phyloP scores from a whole-genome alignment of 2,329 filamentous ascomycete species.

The Teratosphaeria zuluensis region DNA sequence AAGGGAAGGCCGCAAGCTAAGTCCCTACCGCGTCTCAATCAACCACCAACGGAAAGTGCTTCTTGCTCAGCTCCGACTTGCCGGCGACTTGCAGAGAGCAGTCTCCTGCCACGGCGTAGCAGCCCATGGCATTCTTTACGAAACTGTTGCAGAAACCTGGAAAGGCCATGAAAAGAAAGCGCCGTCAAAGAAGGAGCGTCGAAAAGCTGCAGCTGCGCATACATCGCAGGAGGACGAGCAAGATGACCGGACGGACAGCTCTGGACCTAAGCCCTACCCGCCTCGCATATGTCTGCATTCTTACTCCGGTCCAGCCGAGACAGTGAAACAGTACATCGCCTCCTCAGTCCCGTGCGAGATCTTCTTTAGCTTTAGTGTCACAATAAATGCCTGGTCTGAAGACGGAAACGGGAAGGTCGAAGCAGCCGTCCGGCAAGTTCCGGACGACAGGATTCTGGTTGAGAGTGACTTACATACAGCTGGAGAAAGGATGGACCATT shows the following conservation, averaged over 20 bases:
- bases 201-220: conserved; percentile 12
- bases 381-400: conserved; percentile 56
- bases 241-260: background rate
- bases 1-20: conserved; percentile 58
- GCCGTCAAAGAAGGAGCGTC: conserved; percentile 48
- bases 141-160: conserved; percentile 57
- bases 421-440: conserved; percentile 61
- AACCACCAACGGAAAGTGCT: conserved; percentile 60
- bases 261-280: conserved; percentile 55
- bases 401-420: conserved; percentile 44
- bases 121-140: conserved; percentile 61
- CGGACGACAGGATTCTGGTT: conserved; percentile 68
- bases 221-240: conserved; percentile 7
- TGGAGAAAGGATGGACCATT: conserved; percentile 67
- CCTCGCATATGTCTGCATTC: conserved; percentile 90
- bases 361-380: conserved; percentile 80
- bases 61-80: conserved; percentile 58
- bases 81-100: conserved; percentile 54
- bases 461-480: conserved; percentile 87
- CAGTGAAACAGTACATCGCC: conserved; percentile 68
- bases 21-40: conserved; percentile 57
- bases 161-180: conserved; percentile 58
- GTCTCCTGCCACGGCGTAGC: conserved; percentile 68
- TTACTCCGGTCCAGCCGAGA: conserved; percentile 69
- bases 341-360: conserved; percentile 63